phyloP scores from a whole-genome alignment of 1,284 basidiomycete genomes.

The Cutaneotrichosporon sp. region DNA sequence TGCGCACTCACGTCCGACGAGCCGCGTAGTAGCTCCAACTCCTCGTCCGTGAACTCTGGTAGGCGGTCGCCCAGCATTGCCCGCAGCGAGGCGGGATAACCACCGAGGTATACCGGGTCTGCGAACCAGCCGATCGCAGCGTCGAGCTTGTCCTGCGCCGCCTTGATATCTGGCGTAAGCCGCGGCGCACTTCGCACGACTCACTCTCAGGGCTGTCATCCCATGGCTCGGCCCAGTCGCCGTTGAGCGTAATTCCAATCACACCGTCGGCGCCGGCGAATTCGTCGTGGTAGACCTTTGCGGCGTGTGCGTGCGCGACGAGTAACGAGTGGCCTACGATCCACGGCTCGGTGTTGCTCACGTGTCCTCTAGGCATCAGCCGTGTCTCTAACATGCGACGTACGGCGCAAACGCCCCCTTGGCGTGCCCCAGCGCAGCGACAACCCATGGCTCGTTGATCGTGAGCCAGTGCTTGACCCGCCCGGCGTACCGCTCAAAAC shows the following conservation, averaged over 20 bases:
- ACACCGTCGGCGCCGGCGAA: constrained; percentile 53
- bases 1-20: constrained; percentile 12
- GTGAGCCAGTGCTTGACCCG: constrained; percentile 64
- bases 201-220: constrained; percentile 61
- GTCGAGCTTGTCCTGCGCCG: constrained; percentile 62
- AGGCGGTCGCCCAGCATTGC: constrained; percentile 61
- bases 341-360: constrained; percentile 65
- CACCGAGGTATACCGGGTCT: constrained; percentile 68
- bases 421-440: constrained; percentile 60
- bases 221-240: constrained; percentile 64
- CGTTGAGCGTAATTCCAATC: constrained; percentile 71
- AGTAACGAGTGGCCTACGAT: constrained; percentile 66
- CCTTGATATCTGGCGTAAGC: constrained; percentile 54
- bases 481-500: constrained; percentile 68
- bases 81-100: constrained; percentile 62
- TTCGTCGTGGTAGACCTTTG: constrained; percentile 59
- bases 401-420: constrained; percentile 16
- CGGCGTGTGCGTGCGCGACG: constrained; percentile 62
- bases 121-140: constrained; percentile 54
- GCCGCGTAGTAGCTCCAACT: constrained; percentile 58
- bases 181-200: constrained; percentile 23
- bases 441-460: constrained; percentile 68
- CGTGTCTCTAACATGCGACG: neutral
- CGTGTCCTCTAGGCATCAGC: constrained; percentile 40
- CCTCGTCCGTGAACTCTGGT: constrained; percentile 60